Base-by-base conservation (phyloP, 2,329 filamentous ascomycete species). In the Ascochyta fabae region DNA sequence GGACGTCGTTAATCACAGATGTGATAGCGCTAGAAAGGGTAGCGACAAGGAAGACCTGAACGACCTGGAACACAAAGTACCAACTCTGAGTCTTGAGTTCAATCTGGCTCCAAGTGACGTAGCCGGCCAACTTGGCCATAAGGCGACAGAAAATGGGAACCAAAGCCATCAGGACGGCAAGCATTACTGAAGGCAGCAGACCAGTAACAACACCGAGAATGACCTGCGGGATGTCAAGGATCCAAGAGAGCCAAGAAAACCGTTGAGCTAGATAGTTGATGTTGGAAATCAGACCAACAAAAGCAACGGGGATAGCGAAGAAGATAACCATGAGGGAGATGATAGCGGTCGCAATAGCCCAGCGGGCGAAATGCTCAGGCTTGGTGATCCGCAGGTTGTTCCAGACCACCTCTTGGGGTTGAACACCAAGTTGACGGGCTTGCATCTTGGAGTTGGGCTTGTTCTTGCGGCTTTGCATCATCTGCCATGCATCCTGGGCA, bases 11-110 rank as follows among this genome's bases (percentile, higher is more conserved):
- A 35, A 75, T 70, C 19, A 73, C 72, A 12, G 88, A 83, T 1
- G 91, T 86, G 4, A 92, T 92, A 0, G 92, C 88, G 19, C 91
- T 92, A 5, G 90, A 84, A 34, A 97, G 65, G 0, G 94, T 97
- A 0, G 91, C 88, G 47, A 98, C 86, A 55, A 98, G 79, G 80
- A 98, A 98, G 35, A 96, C 91, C 73, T 98, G 93, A n/a, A 98
- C 84, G 38, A 98, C 86, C 75, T 95, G 91, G 80, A 96, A 96
- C 41, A 84, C 86, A 71, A 98, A 99, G 81, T 96, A 99, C 64
- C 87, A 90, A 68, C 93, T 94, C 72, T 99, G 95, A 0, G 90
- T 92, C 58, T 92, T 92, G 15, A 98, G 81, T 45, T 82, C 80
- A 12, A 80, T 76, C 48, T 80, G 76, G 33, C 77, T 75, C 24